These are phyloP conservation scores for Zangia roseola DNA, from an alignment of 768 basidiomycete species.

Conservation along the genomic window DNA sequence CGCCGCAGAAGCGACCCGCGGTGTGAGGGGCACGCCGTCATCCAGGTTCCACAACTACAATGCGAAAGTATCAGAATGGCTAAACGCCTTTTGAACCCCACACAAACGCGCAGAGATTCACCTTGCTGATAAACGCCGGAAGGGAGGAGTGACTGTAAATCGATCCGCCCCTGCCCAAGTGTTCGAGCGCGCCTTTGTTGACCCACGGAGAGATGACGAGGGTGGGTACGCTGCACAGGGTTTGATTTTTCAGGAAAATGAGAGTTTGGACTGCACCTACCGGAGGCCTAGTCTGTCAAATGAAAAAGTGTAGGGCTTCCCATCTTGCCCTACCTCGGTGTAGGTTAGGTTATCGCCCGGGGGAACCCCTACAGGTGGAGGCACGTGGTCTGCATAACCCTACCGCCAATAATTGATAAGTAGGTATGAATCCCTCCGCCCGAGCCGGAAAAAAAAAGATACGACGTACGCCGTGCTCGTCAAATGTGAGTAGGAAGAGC, in stretches of 20 bases:
- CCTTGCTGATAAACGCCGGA: conserved; percentile 24
- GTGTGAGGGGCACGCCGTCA: conserved; percentile 19
- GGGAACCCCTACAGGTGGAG: conserved; percentile 22
- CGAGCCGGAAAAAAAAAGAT: too few species aligned
- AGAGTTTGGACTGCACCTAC: conserved; percentile 5
- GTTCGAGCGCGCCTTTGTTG: conserved; percentile 18
- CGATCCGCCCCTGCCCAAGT: conserved; percentile 2
- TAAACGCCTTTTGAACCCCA: too few species aligned
- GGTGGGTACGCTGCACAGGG: conserved; percentile 13
- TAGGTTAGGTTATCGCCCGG: conserved; percentile 24
- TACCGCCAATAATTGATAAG: background rate
- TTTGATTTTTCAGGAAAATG: background rate
- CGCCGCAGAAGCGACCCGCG: conserved; percentile 20
- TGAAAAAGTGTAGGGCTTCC: conserved; percentile 19
- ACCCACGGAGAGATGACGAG: conserved; percentile 27
- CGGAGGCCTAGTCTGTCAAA: conserved; percentile 26
- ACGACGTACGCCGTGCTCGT: conserved; percentile 24
- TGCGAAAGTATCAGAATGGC: background rate
- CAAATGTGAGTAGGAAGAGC: conserved; percentile 24
- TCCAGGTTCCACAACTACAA: conserved; percentile 27
- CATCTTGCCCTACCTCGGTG: conserved; percentile 20
- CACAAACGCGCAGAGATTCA: background rate
- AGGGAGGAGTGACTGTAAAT: conserved; percentile 26
- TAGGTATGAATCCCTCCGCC: background rate
- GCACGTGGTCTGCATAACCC: conserved; percentile 26